Evolutionary conservation across 2,329 filamentous ascomycete genomes (phyloP), one percentile per base, ranked within the genome.

Genomic region (Bretziella fagacearum): DNA sequence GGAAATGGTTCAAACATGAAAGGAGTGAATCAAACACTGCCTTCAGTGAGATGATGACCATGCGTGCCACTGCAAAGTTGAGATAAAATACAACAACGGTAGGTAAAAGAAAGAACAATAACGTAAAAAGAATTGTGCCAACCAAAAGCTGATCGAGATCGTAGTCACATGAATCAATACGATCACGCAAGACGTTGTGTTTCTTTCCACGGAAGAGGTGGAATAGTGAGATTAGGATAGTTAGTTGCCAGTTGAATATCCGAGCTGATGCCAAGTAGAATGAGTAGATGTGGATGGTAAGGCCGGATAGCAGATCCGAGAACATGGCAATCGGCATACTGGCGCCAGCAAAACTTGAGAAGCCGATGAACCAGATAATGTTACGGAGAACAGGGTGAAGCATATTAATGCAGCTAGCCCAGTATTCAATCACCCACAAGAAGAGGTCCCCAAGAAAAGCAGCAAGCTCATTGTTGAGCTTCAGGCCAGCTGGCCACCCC

Each of bases 191-290:
- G 13, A 98, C 81, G 55, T 98, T 98, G 59, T 93, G 82, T 62
- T 98, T 98, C 67, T 95, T 96, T 50, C 91, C 93, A 26, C 89
- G 84, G 60, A 98, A 98, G 7, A 98, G 77, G 60, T 98, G 93
- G 62, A 98, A 98, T n/a, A 98, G 77, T 8, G 89, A 96, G 54
- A 89, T 80, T 53, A 98, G 81, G 52, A 98, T 96, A 3, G 83
- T 93, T 52, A 98, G 77, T 63, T 98, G 91, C 91, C 91, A 98
- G 64, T 96, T 86, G 63, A 89, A 98, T 57, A 98, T 96, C 44
- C 91, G 81, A 2, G 91, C 91, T 6, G 87, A 94, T 13, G 93
- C 89, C 49, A 96, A 80, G 62, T 98, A 98, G 62, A 98, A 98
- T 1, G 83, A 93, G 66, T 96, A 94, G 48, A 98, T 95, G 62